Conservation (phyloP, 2,329 filamentous ascomycete species). For the Helminthosporium solani region DNA sequence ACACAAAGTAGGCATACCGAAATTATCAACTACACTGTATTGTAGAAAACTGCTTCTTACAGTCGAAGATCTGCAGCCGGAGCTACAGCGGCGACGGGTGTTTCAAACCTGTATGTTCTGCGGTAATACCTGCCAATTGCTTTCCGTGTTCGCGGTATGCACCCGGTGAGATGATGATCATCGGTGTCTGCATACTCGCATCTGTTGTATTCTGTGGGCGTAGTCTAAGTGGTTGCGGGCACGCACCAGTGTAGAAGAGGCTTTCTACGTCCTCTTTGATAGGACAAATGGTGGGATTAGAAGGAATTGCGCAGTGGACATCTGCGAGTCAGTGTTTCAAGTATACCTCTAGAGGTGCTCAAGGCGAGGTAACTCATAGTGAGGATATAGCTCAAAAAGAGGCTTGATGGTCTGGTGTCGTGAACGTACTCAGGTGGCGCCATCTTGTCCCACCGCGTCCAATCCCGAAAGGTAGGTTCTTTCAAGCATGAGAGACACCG, state of each 20-base stretch:
- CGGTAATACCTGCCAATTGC: neutral
- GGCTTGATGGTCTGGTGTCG: too few species aligned
- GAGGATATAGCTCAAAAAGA: too few species aligned
- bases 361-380: neutral
- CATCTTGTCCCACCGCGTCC: neutral
- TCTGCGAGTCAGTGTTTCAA: neutral
- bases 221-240: neutral
- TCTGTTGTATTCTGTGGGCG: neutral
- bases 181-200: neutral
- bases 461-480: neutral
- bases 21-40: too few species aligned
- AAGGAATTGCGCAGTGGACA: too few species aligned
- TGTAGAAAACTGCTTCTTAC: too few species aligned
- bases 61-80: too few species aligned
- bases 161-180: neutral
- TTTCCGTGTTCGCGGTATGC: neutral
- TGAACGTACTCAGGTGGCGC: too few species aligned
- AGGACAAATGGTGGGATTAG: too few species aligned
- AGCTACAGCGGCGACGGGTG: too few species aligned
- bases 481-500: neutral
- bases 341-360: neutral
- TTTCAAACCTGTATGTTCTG: neutral
- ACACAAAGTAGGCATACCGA: too few species aligned
- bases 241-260: neutral
- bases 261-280: too few species aligned